Evolutionary conservation across 768 basidiomycete species (phyloP).

Genomic region (Tylopilus felleus): DNA sequence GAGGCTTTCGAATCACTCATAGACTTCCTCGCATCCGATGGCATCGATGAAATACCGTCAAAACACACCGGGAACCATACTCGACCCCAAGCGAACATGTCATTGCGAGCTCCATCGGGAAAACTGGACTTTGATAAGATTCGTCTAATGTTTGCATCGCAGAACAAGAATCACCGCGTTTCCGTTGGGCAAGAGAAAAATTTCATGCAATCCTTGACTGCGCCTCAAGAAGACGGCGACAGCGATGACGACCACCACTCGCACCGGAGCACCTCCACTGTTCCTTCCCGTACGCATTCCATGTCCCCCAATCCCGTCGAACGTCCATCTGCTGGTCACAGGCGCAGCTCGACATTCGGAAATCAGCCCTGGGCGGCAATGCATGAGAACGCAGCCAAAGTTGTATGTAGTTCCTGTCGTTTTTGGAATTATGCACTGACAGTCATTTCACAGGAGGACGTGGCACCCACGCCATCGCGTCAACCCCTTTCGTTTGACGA

Average conservation of each 20-base stretch:
- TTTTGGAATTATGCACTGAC: constrained; percentile 6
- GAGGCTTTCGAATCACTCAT: constrained; percentile 28
- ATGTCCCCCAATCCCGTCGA: constrained; percentile 13
- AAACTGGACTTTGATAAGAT: constrained; percentile 33
- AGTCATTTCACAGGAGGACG: constrained; percentile 6
- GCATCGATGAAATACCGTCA: constrained; percentile 12
- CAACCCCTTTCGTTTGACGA: constrained; percentile 25
- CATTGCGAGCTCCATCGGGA: constrained; percentile 27
- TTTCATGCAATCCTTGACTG: not conserved
- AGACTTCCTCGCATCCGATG: constrained; percentile 31
- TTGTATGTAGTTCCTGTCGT: constrained; percentile 1
- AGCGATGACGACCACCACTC: constrained; percentile 19
- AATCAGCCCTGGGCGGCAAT: constrained; percentile 14
- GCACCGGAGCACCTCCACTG: constrained; percentile 4
- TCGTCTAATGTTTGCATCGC: constrained; percentile 25
- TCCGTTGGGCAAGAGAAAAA: not conserved
- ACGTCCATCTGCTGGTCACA: constrained; percentile 6
- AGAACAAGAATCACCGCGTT: constrained; percentile 12
- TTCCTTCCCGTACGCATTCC: constrained; percentile 12
- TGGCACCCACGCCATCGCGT: not conserved
- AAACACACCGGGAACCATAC: not conserved
- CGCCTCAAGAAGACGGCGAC: constrained; percentile 7
- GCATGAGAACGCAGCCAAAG: constrained; percentile 9
- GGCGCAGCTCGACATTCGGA: constrained; percentile 26
- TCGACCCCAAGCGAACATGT: constrained; percentile 1